Evolutionary conservation across 176 grass and related monocot species (phyloP), one percentile per base, ranked within the genome.

Genomic region (Rhynchospora breviuscula): DNA sequence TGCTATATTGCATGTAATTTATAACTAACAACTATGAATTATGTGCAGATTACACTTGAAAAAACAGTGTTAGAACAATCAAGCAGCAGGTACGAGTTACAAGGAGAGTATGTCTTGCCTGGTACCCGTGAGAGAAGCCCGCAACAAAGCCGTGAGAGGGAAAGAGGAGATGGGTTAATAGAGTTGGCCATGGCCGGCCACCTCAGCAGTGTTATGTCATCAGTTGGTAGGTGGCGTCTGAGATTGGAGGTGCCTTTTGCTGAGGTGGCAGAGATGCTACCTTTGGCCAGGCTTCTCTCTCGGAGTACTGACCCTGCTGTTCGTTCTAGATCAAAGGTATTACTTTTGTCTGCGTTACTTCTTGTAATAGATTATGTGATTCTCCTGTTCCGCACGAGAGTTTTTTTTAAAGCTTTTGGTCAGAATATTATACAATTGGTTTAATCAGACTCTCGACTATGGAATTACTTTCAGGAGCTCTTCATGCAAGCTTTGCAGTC

Each of bases 221-320:
- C 96, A 23, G 92, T 98, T 85, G 96, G 96, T 25, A 91, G 96
- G 83, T 98, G 96, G 96, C 84, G 96, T 76, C 91, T 98, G 89
- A 90, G 96, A 86, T 63, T 98, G 64, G 96, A 98, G 89, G 96
- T 95, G 84, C 96, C 96, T 12, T 88, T 79, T 73, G 96, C 96
- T 86, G 93, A 98, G 93, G 91, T 95, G 88, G 91, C 92, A 90
- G 96, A 98, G 90, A 98, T 98, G 85, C 93, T 98, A 90, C 96
- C 96, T 82, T 86, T 98, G 84, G 92, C 92, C 79, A 93, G 91
- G 78, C 93, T 98, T 79, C 88, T 98, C 81, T 98, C 96, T 85
- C 93, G 96, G 79, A 98, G 96, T 88, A 98, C 93, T 69, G 96
- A 98, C 85, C 96, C 96, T 86, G 91, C 87, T 83, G 92, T 98